Conservation (phyloP, 805 yeast species). For the Cyberlindnera subsufficiens region DNA sequence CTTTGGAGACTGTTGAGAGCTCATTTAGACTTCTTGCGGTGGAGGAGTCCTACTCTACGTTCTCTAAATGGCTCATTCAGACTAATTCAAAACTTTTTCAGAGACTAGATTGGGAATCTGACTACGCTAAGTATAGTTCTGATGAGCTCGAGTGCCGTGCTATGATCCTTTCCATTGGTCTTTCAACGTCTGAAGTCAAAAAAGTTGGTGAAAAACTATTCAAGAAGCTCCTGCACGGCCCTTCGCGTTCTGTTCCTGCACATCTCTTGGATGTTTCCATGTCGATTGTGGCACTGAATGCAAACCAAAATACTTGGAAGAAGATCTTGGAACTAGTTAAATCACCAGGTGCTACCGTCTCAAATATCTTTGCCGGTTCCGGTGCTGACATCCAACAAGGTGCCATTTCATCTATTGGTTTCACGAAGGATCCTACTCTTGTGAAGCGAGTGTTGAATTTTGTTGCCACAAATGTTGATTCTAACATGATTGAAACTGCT, state of each 20-base stretch:
- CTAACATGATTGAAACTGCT: constrained; percentile 47
- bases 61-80: constrained; percentile 10
- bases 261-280: constrained; percentile 42
- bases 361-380: constrained; percentile 22
- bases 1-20: constrained; percentile 20
- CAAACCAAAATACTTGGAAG: constrained; percentile 48
- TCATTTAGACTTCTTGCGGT: constrained; percentile 14
- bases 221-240: constrained; percentile 48
- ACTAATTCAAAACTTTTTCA: constrained; percentile 18
- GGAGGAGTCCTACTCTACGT: constrained; percentile 2
- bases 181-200: constrained; percentile 17
- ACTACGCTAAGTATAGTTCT: constrained; percentile 29
- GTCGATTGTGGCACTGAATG: constrained; percentile 33
- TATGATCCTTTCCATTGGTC: constrained; percentile 36
- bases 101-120: constrained; percentile 34
- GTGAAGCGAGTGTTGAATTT: constrained; percentile 51
- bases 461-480: constrained; percentile 50
- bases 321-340: constrained; percentile 49
- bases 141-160: constrained; percentile 41
- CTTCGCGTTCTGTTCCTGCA: constrained; percentile 44
- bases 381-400: constrained; percentile 42
- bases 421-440: constrained; percentile 37
- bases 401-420: constrained; percentile 53
- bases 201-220: constrained; percentile 35
- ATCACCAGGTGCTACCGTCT: constrained; percentile 39